These are phyloP conservation scores for Alternaria atra DNA, from an alignment of 2,329 filamentous ascomycete genomes.

Conservation along the genomic window DNA sequence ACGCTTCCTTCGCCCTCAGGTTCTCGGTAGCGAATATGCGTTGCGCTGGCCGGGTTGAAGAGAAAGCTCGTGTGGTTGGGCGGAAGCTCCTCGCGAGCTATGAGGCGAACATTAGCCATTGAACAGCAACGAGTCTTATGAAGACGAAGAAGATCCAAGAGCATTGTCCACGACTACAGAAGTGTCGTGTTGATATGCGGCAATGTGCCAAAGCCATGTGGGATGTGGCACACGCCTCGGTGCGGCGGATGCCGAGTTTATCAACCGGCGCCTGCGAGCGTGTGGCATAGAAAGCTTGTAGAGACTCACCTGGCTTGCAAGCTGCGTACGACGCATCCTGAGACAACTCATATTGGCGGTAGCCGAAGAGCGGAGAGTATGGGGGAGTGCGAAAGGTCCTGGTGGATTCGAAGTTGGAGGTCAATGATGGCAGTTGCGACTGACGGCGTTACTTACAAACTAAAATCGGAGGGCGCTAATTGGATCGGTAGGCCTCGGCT, in stretches of 20 bases:
- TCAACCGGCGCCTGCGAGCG: constrained; percentile 18
- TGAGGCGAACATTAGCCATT: constrained; percentile 42
- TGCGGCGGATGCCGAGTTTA: constrained; percentile 35
- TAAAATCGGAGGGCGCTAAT: constrained; percentile 32
- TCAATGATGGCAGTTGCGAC: constrained; percentile 36
- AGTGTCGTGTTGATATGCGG: constrained; percentile 7
- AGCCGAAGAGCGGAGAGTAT: constrained; percentile 41
- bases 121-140: constrained; percentile 3
- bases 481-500: constrained; percentile 43
- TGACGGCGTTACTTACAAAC: constrained; percentile 28
- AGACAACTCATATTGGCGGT: constrained; percentile 51
- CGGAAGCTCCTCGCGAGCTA: constrained; percentile 72
- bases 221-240: constrained; percentile 38
- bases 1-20: constrained; percentile 91
- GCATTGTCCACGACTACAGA: neutral
- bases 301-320: constrained; percentile 50
- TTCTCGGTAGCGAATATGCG: constrained; percentile 86
- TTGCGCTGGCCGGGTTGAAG: constrained; percentile 82
- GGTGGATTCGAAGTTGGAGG: constrained; percentile 34
- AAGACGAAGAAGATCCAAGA: neutral
- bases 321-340: constrained; percentile 51
- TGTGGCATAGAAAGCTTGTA: constrained; percentile 20
- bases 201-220: constrained; percentile 21
- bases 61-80: constrained; percentile 80
- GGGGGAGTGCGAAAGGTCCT: constrained; percentile 27